phyloP scores from a whole-genome alignment of 257 asterid genomes.

The Fraxinus americana region DNA sequence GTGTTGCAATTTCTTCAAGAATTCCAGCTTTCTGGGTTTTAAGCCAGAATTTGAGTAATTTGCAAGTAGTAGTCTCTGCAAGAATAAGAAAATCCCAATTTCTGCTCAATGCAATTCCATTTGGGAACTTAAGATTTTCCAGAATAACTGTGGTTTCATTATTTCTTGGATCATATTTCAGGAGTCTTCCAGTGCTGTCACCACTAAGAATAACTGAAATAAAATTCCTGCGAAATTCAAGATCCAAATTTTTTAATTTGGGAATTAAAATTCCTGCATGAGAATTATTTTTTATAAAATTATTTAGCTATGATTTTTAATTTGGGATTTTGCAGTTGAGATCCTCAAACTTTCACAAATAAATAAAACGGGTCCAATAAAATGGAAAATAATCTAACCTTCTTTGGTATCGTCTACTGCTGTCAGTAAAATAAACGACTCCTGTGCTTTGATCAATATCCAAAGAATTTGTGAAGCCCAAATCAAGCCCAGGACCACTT shows the following conservation, averaged over 20 bases:
- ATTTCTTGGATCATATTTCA: conserved; percentile 53
- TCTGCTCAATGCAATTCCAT: conserved; percentile 72
- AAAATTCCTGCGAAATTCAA: conserved; percentile 39
- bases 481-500: conserved; percentile 37
- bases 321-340: no score
- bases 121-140: conserved; percentile 60
- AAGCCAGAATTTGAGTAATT: conserved; percentile 56
- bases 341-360: no score
- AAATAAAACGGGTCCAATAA: no score
- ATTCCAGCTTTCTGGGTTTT: conserved; percentile 37
- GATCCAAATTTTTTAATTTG: neutral
- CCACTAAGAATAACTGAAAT: conserved; percentile 44
- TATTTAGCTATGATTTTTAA: no score
- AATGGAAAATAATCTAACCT: conserved; percentile 37
- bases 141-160: conserved; percentile 42
- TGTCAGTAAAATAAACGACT: conserved; percentile 64
- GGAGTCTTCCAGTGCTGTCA: conserved; percentile 61
- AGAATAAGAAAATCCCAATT: conserved; percentile 53
- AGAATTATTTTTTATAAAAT: no score
- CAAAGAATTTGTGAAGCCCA: conserved; percentile 62
- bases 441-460: conserved; percentile 57
- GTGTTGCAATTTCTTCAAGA: conserved; percentile 39
- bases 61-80: conserved; percentile 67
- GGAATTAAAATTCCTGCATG: no score
- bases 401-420: conserved; percentile 60